phyloP scores from a whole-genome alignment of 441 rosid species.

The Populus hybrid region DNA sequence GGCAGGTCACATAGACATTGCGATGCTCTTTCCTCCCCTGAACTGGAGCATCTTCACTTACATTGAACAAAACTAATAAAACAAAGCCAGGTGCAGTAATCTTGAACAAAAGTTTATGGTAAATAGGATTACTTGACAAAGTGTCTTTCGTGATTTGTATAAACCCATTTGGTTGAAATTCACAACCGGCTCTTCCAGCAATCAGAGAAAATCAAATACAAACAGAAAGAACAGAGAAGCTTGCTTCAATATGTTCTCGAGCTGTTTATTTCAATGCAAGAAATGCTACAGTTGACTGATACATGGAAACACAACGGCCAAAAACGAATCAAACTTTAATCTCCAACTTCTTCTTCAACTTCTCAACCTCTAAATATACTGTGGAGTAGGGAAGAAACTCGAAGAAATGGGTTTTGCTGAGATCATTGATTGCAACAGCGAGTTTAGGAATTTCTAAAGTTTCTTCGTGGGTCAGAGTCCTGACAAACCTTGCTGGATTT shows the following conservation, averaged over 20 bases:
- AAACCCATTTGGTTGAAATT: slow-evolving; percentile 32
- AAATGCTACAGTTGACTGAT: slow-evolving; percentile 22
- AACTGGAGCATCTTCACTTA: background rate
- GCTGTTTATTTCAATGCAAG: slow-evolving; percentile 53
- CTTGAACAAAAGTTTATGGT: background rate
- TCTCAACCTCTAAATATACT: slow-evolving; percentile 90
- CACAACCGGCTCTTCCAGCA: slow-evolving; percentile 24
- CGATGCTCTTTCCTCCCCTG: too few species aligned
- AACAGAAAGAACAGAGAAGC: slow-evolving; percentile 22
- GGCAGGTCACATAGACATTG: background rate
- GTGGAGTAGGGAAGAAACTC: slow-evolving; percentile 96
- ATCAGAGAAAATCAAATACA: slow-evolving; percentile 29
- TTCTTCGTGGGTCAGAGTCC: slow-evolving; percentile 87
- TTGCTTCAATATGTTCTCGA: slow-evolving; percentile 37
- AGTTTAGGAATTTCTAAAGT: slow-evolving; percentile 91
- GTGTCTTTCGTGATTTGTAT: slow-evolving; percentile 2
- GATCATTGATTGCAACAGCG: slow-evolving; percentile 90
- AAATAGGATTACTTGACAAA: background rate
- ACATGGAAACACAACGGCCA: slow-evolving; percentile 23
- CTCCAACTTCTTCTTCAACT: slow-evolving; percentile 74
- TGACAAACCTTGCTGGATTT: slow-evolving; percentile 87
- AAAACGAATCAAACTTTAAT: slow-evolving; percentile 47
- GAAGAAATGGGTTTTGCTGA: slow-evolving; percentile 67
- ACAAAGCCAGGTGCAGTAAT: background rate
- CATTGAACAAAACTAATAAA: background rate